Conservation (phyloP, 345 rosid species). For the Raphanus sativus region DNA sequence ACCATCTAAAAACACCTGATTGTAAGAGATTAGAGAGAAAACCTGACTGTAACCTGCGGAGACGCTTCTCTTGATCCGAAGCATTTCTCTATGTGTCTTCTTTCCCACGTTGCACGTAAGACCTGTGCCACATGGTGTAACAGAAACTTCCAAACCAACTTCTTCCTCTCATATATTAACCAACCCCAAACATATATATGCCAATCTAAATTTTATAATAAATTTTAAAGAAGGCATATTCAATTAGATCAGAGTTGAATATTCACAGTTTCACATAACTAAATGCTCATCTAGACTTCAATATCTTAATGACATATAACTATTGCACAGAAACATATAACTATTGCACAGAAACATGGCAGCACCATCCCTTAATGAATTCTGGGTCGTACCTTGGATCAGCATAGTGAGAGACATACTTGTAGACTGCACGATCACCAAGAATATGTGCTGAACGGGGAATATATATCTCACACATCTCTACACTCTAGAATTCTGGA, state of each 20-base stretch:
- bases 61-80: conserved; percentile 80
- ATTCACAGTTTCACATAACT: not conserved
- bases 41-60: conserved; percentile 95
- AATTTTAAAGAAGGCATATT: not conserved
- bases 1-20: not conserved
- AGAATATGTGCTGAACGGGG: not conserved
- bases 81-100: conserved; percentile 97
- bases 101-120: conserved; percentile 91
- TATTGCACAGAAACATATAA: not conserved
- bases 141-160: conserved; percentile 59
- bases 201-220: not conserved
- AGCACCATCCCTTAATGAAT: not conserved
- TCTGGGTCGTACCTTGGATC: not conserved
- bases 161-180: not conserved
- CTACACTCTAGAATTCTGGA: not conserved
- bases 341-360: not conserved
- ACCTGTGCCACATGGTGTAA: conserved; percentile 67
- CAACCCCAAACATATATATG: not conserved
- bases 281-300: not conserved
- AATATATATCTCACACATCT: not conserved
- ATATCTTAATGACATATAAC: too few species aligned
- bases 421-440: not conserved
- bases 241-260: not conserved
- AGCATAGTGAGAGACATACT: not conserved
- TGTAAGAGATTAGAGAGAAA: conserved; percentile 1